A percentile compares a stretch with the other conserved stretches of the same genome.
phyloP scores from a whole-genome alignment of 2,329 filamentous ascomycete genomes.

The Exophiala mesophila region DNA sequence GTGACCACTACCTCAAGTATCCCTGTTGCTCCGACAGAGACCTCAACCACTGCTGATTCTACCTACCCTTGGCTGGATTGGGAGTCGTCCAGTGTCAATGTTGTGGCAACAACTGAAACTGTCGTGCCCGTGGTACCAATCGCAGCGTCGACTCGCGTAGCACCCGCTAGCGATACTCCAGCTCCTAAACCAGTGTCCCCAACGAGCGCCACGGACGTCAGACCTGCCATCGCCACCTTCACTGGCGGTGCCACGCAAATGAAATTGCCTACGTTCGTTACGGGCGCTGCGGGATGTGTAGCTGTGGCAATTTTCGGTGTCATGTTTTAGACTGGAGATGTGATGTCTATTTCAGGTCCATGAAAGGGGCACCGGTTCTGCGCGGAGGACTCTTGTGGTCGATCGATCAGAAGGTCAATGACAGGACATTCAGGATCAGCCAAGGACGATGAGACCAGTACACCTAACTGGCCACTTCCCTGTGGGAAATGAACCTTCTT shows the following conservation, averaged over 20 bases:
- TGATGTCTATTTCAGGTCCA: no score
- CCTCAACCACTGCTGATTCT: background rate
- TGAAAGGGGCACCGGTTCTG: no score
- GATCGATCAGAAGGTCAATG: no score
- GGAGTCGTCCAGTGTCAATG: background rate
- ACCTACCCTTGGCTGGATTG: background rate
- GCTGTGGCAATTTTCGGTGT: conserved; percentile 18
- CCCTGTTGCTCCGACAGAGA: background rate
- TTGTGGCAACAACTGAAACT: background rate
- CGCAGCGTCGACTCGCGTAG: background rate
- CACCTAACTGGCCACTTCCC: no score
- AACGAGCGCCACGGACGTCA: background rate
- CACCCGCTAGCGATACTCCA: conserved; percentile 2
- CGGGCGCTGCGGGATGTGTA: conserved; percentile 22
- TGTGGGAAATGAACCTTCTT: no score
- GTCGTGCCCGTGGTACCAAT: background rate
- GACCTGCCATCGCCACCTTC: conserved; percentile 14
- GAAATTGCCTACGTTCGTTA: conserved; percentile 14
- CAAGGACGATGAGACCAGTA: no score
- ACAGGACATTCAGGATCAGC: no score
- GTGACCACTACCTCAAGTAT: background rate
- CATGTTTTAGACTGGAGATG: conserved; percentile 14
- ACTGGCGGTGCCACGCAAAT: conserved; percentile 19
- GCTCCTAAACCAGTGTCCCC: background rate
- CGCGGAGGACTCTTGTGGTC: no score